Percentiles rank a stretch among this genome's conserved stretches.
phyloP scores from a whole-genome alignment of 2,329 filamentous ascomycete genomes.

The Ophiocordyceps camponoti-leonardi region DNA sequence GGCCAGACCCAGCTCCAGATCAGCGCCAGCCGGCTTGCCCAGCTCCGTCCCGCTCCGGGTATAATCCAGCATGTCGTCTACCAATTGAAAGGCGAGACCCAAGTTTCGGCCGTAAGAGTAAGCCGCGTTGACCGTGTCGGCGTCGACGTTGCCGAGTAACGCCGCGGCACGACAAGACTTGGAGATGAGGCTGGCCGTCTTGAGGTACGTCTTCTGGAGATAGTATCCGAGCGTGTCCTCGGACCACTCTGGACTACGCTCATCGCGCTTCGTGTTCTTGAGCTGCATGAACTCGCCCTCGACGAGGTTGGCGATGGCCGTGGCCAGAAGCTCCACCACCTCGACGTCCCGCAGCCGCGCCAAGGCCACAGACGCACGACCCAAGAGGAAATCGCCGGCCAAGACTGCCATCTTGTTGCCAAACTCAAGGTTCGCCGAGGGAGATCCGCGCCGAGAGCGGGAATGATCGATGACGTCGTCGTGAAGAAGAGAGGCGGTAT shows the following conservation, averaged over 20 bases:
- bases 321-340: conserved; percentile 85
- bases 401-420: conserved; percentile 99
- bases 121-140: conserved; percentile 71
- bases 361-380: conserved; percentile 81
- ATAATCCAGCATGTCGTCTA: conserved; percentile 97
- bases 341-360: conserved; percentile 83
- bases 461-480: conserved; percentile 98
- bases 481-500: conserved; percentile 89
- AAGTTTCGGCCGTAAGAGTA: conserved; percentile 89
- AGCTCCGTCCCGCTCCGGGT: conserved; percentile 71
- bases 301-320: conserved; percentile 92
- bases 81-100: conserved; percentile 87
- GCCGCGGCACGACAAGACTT: conserved; percentile 89
- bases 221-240: conserved; percentile 88
- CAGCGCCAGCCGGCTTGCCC: conserved; percentile 88
- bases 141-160: conserved; percentile 61
- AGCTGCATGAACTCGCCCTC: conserved; percentile 99
- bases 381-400: conserved; percentile 90
- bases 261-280: conserved; percentile 85
- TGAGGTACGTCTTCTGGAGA: conserved; percentile 94
- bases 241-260: conserved; percentile 67
- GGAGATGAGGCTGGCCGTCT: conserved; percentile 87
- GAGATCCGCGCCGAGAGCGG: conserved; percentile 61
- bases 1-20: conserved; percentile 81
- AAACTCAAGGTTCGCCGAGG: conserved; percentile 85